Percentiles rank a stretch among this genome's conserved stretches.
Conservation (phyloP, 768 basidiomycete genomes). For the Kwoniella bestiolae region DNA sequence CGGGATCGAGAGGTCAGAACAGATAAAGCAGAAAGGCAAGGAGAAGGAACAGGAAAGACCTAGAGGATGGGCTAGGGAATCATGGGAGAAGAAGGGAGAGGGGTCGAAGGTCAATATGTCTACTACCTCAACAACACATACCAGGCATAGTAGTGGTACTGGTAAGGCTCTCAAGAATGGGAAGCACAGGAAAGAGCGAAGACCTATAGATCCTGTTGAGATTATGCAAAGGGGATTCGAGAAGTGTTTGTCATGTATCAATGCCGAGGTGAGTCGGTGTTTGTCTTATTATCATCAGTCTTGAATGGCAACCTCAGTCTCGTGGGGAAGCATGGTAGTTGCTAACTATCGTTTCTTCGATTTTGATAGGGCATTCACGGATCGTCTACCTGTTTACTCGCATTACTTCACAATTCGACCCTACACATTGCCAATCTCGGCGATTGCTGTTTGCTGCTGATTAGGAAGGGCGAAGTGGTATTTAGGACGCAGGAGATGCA, state of each 20-base stretch:
- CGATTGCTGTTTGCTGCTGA: slow-evolving; percentile 75
- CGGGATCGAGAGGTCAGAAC: neutral
- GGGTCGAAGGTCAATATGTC: neutral
- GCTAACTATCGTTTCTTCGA: neutral
- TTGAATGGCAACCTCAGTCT: neutral
- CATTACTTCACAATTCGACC: slow-evolving; percentile 56
- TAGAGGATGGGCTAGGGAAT: slow-evolving; percentile 59
- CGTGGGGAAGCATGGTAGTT: neutral
- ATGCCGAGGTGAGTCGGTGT: slow-evolving; percentile 52
- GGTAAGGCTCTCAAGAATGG: neutral
- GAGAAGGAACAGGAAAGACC: slow-evolving; percentile 17
- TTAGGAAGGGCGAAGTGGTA: slow-evolving; percentile 71
- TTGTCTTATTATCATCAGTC: too few relatives aligned
- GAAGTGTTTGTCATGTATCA: slow-evolving; percentile 57
- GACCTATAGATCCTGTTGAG: slow-evolving; percentile 59
- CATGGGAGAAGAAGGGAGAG: slow-evolving; percentile 15
- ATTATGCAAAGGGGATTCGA: slow-evolving; percentile 62
- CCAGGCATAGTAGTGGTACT: slow-evolving; percentile 1
- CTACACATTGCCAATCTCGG: slow-evolving; percentile 55
- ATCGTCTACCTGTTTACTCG: slow-evolving; percentile 60
- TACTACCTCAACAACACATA: neutral
- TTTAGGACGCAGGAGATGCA: slow-evolving; percentile 95
- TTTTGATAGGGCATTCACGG: slow-evolving; percentile 61
- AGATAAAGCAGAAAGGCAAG: neutral
- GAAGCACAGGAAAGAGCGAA: slow-evolving; percentile 29